phyloP scores from a whole-genome alignment of 345 rosid genomes.

The Eucalyptus fibrosa region DNA sequence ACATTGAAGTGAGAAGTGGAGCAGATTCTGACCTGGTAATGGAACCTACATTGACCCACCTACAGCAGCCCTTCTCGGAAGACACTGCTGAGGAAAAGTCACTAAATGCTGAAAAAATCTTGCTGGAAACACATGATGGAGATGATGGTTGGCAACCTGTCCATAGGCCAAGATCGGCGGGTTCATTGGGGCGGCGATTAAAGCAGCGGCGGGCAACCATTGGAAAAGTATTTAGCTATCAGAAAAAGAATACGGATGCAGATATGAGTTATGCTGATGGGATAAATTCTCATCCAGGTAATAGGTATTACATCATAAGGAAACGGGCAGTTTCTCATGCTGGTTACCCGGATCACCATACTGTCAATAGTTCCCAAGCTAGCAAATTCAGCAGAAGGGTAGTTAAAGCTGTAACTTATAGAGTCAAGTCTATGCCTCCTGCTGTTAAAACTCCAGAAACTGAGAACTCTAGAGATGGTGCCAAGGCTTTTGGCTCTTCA shows the following conservation, averaged over 20 bases:
- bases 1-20: not conserved
- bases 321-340: conserved; percentile 57
- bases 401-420: conserved; percentile 69
- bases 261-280: conserved; percentile 34
- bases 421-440: conserved; percentile 62
- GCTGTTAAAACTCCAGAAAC: conserved; percentile 20
- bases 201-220: conserved; percentile 80
- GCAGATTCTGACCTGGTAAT: conserved; percentile 21
- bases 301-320: conserved; percentile 52
- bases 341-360: conserved; percentile 44
- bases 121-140: conserved; percentile 48
- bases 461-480: conserved; percentile 23
- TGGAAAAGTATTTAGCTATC: conserved; percentile 61
- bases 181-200: conserved; percentile 53
- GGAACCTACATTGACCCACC: conserved; percentile 15
- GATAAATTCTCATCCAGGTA: conserved; percentile 44
- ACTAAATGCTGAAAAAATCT: conserved; percentile 9
- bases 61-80: conserved; percentile 31
- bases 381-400: conserved; percentile 73
- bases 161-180: conserved; percentile 83
- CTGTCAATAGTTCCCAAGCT: conserved; percentile 36
- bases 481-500: conserved; percentile 21
- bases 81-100: conserved; percentile 24
- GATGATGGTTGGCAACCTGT: conserved; percentile 98
- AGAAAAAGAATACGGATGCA: conserved; percentile 55